phyloP scores from a whole-genome alignment of 305 asterid species.

The Solanum hybrid region DNA sequence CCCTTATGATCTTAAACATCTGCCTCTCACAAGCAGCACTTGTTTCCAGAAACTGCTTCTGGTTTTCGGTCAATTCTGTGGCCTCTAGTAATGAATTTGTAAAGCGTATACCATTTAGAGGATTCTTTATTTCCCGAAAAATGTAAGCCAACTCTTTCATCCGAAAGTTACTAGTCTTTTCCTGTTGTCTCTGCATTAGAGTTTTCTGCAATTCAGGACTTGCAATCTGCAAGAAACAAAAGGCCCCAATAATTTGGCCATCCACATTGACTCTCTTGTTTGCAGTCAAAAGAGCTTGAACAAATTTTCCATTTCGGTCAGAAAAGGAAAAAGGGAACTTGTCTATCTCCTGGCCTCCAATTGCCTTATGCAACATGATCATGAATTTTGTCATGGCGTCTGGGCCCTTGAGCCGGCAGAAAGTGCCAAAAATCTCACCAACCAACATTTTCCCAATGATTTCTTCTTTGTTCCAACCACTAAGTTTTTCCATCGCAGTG shows the following conservation, averaged over 20 bases:
- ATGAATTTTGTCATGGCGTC: slow-evolving; percentile 64
- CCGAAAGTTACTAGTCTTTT: slow-evolving; percentile 34
- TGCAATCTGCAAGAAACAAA: slow-evolving; percentile 79
- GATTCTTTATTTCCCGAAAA: slow-evolving; percentile 65
- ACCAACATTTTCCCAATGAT: slow-evolving; percentile 65
- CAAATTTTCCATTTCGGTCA: slow-evolving; percentile 48
- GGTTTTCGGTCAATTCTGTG: slow-evolving; percentile 63
- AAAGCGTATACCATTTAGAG: slow-evolving; percentile 64
- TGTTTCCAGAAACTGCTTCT: slow-evolving; percentile 69
- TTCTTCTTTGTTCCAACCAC: slow-evolving; percentile 71
- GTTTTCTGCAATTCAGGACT: slow-evolving; percentile 67
- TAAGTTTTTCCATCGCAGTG: slow-evolving; percentile 76
- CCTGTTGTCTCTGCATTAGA: slow-evolving; percentile 60
- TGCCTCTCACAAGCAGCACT: slow-evolving; percentile 87
- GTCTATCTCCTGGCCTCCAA: slow-evolving; percentile 65
- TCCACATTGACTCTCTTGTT: slow-evolving; percentile 67
- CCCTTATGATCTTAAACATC: slow-evolving; percentile 62
- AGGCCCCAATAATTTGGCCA: slow-evolving; percentile 71
- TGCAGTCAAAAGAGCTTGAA: slow-evolving; percentile 69
- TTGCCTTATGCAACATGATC: slow-evolving; percentile 75
- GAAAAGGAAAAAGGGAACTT: slow-evolving; percentile 55
- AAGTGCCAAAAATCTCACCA: slow-evolving; percentile 69
- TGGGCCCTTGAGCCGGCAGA: slow-evolving; percentile 55
- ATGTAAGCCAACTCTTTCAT: slow-evolving; percentile 79
- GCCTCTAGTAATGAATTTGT: slow-evolving; percentile 67